Evolutionary conservation across 306 rosid genomes (phyloP).

Genomic region (Quercus cerris): DNA sequence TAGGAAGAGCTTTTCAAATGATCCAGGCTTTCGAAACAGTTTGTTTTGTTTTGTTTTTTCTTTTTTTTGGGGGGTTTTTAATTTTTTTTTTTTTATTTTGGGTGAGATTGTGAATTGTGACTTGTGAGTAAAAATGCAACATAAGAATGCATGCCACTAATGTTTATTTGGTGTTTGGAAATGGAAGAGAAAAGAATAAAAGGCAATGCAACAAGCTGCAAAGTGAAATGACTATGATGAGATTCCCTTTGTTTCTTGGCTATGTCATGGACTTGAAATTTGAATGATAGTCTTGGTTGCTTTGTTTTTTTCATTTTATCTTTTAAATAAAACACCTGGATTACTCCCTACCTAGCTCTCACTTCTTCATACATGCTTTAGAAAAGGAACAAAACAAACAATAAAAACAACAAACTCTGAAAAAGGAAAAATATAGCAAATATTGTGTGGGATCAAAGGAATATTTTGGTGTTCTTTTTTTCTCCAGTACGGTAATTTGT

Average conservation of each 20-base stretch:
- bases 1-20: constrained; percentile 32
- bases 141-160: constrained; percentile 32
- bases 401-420: background rate
- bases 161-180: constrained; percentile 51
- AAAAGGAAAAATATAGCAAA: background rate
- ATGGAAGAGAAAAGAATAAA: constrained; percentile 31
- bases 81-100: constrained; percentile 22
- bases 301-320: constrained; percentile 3
- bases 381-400: background rate
- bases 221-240: constrained; percentile 35
- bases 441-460: background rate
- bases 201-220: constrained; percentile 39
- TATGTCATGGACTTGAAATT: constrained; percentile 17
- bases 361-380: background rate
- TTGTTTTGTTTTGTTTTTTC: constrained; percentile 24
- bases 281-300: constrained; percentile 32
- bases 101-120: constrained; percentile 39
- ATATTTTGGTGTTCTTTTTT: background rate
- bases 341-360: background rate
- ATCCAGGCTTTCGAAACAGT: constrained; percentile 44
- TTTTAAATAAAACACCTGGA: background rate
- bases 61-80: constrained; percentile 25
- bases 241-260: constrained; percentile 27
- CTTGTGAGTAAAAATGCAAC: constrained; percentile 30
- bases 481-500: no score